Base-by-base conservation (phyloP, 2,329 filamentous ascomycete species). In the Aureobasidium namibiae region DNA sequence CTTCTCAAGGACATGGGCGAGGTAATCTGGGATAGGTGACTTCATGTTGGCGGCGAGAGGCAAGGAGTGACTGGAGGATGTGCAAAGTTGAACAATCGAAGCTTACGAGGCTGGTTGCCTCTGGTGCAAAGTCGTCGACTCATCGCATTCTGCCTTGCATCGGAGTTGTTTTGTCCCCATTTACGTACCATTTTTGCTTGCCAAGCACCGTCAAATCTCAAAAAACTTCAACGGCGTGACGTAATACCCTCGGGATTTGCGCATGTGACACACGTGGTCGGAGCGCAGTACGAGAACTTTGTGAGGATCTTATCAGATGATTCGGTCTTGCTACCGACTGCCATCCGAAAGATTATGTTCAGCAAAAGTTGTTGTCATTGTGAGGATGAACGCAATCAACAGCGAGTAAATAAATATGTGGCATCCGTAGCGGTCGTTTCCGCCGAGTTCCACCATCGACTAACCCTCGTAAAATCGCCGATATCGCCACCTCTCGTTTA, bases 21-120 rank as follows among this genome's bases (percentile, higher is more conserved):
- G 63, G 42, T 66, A 66, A 52, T 66, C 64, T 4, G 64, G 64
- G 13, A 66, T 66, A 13, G 64, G 64, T 14, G 64, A 66, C 45
- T 64, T 66, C 64, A 66, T 66, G 34, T 31, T 48, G 24, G 9
- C 14, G 23, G 14, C 11, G 16, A 29, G 42, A 45, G 5, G 42
- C 24, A 45, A 26, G 42, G 23, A 23, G 5, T 29, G 42, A 1
- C 4, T 29, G 14, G 4, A 9, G 26, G 23, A 8, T n/a, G 29
- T n/a, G 18, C 26, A 21, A 11, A 48, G 18, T 7, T 21, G 10
- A 31, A 33, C 26, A 23, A 13, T 21, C n/a, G n/a, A 29, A 16
- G 4, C 7, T 29, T 45, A 21, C 41, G 9, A 48, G 45, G 26
- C 45, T 11, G 18, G n/a, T 21, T 14, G 16, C 45, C 26, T 48